Evolutionary conservation across 176 grass and related monocot genomes (phyloP), one percentile per base, ranked within the genome.

Genomic region (Dendrocalamus sinicus): DNA sequence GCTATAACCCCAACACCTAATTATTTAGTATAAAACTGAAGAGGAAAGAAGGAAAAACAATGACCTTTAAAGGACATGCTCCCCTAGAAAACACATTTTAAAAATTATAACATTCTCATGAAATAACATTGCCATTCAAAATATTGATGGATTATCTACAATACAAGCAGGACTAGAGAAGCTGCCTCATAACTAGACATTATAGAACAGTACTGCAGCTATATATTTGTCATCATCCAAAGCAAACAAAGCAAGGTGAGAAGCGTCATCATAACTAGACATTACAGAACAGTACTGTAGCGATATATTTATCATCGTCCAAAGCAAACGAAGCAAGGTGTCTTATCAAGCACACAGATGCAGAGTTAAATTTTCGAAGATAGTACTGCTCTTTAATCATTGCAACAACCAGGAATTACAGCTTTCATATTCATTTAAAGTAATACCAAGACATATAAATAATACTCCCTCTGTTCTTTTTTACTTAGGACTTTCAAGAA

Each of bases 361-460:
- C 0, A 10, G 3, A 41, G 6, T 40, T 74, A 32, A 47, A 74
- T 28, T 26, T 68, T 24, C 1, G 1, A 65, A 64, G 17, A 58
- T 22, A 53, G 20, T 83, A 63, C 26, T 78, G n/a, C 0, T 79
- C 53, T 72, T 64, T 7, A 88, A 69, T 32, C 35, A 48, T 43
- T 54, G 30, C 32, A 85, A 47, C 44, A 76, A 72, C 41, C 17
- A 39, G 7, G 13, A 58, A 9, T 14, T 55, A 47, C 30, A 54
- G 7, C 4, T 61, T 76, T 43, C 3, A 69, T 40, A 69, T 69
- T 76, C 47, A 39, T 30, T 69, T 44, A 1, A 71, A 65, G 54
- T 73, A 75, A 85, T 28, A 80, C n/a, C 63, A 87, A 8, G 8
- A 54, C 23, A 70, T 50, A 83, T 24, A 59, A 78, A 54, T 23